Percentiles rank a stretch among this genome's conserved stretches.
Conservation (phyloP, 2,329 filamentous ascomycete species). For the Microdochium trichocladiopsis region DNA sequence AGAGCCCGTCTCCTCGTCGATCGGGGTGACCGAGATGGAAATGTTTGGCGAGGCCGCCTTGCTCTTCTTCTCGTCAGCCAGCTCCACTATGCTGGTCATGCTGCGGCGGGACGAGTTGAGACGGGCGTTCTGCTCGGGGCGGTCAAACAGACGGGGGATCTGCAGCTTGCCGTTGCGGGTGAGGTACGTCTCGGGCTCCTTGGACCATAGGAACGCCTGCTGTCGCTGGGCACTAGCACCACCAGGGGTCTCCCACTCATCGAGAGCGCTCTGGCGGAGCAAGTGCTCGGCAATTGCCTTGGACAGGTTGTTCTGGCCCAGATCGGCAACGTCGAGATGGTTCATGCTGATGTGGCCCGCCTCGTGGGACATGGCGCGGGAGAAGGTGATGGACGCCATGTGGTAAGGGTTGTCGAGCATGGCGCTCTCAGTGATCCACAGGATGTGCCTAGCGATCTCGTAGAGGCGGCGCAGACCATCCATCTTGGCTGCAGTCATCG, state of each 20-base stretch:
- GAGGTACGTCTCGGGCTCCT: constrained; percentile 4
- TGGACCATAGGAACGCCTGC: constrained; percentile 4
- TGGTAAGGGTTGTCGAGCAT: constrained; percentile 20
- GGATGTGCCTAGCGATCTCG: constrained; percentile 24
- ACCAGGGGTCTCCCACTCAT: constrained; percentile 3
- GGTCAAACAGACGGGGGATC: constrained; percentile 2
- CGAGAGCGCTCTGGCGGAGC: constrained; percentile 8
- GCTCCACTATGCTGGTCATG: not conserved
- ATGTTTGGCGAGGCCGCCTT: not conserved
- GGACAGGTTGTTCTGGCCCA: not conserved
- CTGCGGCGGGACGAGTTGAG: constrained; percentile 4
- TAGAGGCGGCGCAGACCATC: constrained; percentile 10
- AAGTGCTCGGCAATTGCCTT: constrained; percentile 5
- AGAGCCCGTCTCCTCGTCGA: not conserved
- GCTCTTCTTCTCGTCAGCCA: not conserved
- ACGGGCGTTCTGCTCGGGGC: constrained; percentile 4
- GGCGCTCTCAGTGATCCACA: constrained; percentile 41
- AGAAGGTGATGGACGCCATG: constrained; percentile 5
- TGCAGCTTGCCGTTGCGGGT: not conserved
- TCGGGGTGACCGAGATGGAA: constrained; percentile 1
- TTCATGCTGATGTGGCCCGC: constrained; percentile 11
- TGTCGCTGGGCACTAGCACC: not conserved
- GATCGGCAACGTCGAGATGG: constrained; percentile 7
- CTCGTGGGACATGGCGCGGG: constrained; percentile 1
- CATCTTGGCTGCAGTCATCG: constrained; percentile 6